Conservation (phyloP, 371 early-diverging fungal genomes). For the Mortierella sp. region DNA sequence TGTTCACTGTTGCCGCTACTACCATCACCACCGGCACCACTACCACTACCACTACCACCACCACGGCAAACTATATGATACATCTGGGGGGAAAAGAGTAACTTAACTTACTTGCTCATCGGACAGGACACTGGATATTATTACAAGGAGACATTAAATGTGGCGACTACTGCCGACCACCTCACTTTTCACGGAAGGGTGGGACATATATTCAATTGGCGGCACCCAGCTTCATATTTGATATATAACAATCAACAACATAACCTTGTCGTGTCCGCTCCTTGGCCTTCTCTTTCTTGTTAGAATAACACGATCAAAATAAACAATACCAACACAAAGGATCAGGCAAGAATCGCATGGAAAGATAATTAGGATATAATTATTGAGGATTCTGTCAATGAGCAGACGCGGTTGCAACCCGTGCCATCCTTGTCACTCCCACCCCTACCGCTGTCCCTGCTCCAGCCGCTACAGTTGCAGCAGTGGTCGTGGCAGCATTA, state of each 20-base stretch:
- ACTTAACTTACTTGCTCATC: background rate
- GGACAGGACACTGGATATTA: background rate
- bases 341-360: background rate
- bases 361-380: background rate
- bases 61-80: background rate
- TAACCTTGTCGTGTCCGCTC: too few species aligned
- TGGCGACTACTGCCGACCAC: background rate
- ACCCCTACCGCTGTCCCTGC: background rate
- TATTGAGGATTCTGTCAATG: background rate
- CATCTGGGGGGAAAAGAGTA: background rate
- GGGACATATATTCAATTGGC: too few species aligned
- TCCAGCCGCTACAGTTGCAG: too few species aligned
- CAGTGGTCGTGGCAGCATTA: background rate
- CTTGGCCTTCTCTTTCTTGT: too few species aligned
- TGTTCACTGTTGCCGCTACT: too few species aligned
- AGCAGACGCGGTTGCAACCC: background rate
- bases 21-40: background rate
- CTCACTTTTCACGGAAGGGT: too few species aligned
- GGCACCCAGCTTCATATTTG: too few species aligned
- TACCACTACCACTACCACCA: background rate
- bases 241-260: too few species aligned
- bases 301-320: background rate
- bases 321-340: background rate
- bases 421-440: too few species aligned
- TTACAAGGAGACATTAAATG: background rate